These are phyloP conservation scores for Esteya vermicola DNA, from an alignment of 2,329 filamentous ascomycete species.

Conservation along the genomic window DNA sequence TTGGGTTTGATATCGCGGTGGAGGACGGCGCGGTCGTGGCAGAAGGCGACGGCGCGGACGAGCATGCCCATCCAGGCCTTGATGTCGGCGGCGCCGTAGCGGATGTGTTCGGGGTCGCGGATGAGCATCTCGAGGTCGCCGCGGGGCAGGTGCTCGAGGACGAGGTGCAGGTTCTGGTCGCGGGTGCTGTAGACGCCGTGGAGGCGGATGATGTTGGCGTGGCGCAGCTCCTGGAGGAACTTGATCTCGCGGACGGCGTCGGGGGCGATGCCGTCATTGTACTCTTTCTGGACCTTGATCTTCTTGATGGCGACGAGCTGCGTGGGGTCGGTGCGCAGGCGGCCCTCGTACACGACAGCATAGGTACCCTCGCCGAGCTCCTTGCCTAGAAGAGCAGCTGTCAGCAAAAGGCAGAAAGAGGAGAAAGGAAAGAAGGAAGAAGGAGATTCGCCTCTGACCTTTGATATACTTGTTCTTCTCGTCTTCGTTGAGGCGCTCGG, in stretches of 20 bases:
- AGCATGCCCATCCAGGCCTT: slow-evolving; percentile 99
- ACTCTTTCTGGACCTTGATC: slow-evolving; percentile 77
- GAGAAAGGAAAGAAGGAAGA: not conserved
- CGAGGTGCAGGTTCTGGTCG: slow-evolving; percentile 89
- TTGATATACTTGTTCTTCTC: slow-evolving; percentile 76
- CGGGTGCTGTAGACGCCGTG: slow-evolving; percentile 91
- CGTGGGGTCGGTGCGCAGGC: slow-evolving; percentile 57
- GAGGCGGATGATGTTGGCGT: slow-evolving; percentile 90
- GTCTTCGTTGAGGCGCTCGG: slow-evolving; percentile 71
- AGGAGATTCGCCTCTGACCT: slow-evolving; percentile 2
- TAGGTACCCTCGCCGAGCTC: slow-evolving; percentile 96
- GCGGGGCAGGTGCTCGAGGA: slow-evolving; percentile 85
- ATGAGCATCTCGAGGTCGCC: slow-evolving; percentile 93
- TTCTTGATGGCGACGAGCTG: slow-evolving; percentile 83
- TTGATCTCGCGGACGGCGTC: slow-evolving; percentile 94
- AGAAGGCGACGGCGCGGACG: slow-evolving; percentile 86
- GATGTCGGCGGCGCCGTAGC: slow-evolving; percentile 79
- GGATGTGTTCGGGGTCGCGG: slow-evolving; percentile 62
- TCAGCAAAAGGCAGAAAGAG: too few species aligned
- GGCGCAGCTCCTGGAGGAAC: slow-evolving; percentile 82
- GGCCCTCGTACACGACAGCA: slow-evolving; percentile 84
- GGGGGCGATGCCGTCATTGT: slow-evolving; percentile 80
- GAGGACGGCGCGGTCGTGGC: slow-evolving; percentile 84
- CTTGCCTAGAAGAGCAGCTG: slow-evolving; percentile 43
- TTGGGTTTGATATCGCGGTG: slow-evolving; percentile 99